phyloP scores from a whole-genome alignment of 2,329 filamentous ascomycete genomes.

The Pseudogymnoascus destructans region DNA sequence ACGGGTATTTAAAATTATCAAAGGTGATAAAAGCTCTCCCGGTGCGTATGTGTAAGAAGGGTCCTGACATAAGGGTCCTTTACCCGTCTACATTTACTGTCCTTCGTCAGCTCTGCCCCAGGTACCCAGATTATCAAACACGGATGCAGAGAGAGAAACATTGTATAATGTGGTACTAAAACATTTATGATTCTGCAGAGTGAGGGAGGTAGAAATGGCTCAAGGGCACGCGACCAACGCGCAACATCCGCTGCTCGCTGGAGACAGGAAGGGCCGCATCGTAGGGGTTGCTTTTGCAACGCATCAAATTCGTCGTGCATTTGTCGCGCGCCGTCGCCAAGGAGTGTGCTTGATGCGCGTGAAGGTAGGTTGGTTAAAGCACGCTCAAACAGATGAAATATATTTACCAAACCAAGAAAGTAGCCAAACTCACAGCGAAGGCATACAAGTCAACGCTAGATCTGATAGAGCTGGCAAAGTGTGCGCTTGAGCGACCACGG shows the following conservation, averaged over 20 bases:
- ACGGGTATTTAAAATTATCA: background rate
- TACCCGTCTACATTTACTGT: background rate
- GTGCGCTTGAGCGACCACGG: background rate
- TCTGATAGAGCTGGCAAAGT: background rate
- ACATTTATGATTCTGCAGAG: background rate
- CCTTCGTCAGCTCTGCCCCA: background rate
- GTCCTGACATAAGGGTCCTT: background rate
- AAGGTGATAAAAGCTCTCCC: background rate
- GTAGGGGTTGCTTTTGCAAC: background rate
- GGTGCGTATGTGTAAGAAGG: background rate
- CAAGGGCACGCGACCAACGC: background rate
- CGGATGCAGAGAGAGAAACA: background rate
- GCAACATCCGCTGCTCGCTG: background rate
- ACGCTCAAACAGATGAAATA: background rate
- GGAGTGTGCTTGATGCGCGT: background rate
- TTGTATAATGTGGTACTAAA: background rate
- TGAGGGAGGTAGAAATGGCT: background rate
- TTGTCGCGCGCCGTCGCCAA: background rate
- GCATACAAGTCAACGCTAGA: slow-evolving; percentile 1
- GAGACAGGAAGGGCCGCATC: background rate
- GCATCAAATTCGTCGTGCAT: background rate
- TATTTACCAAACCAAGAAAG: slow-evolving; percentile 1
- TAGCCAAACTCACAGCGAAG: slow-evolving; percentile 7
- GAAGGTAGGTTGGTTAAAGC: background rate
- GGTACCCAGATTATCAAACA: background rate